Base-by-base conservation (phyloP, 192 early-diverging fungal genomes). In the Backusella morwellensis region DNA sequence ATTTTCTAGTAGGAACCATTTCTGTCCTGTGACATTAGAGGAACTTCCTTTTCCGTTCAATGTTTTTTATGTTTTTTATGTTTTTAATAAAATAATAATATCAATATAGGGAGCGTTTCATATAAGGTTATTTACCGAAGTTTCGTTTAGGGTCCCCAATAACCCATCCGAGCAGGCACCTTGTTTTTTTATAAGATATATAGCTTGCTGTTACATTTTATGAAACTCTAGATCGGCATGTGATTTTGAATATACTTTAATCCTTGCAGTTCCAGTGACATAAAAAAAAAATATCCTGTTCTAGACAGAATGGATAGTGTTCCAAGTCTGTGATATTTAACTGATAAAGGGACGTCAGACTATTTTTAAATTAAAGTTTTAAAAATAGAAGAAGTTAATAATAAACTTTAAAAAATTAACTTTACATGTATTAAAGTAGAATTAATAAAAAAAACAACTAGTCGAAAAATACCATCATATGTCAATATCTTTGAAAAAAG, bases 321-420 rank as follows among this genome's bases (percentile, higher is more conserved):
- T 63, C 23, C 56, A 9, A 63, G 26, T 63, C 12, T 63, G 23
- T 63, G 56, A 63, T 63, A 26, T 50, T 50, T 19, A 50, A 50
- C 19, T 50, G 47, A 50, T 50, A 63, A 26, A 26, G 54, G 54
- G 54, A 56, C 21, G 19, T 56, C 7, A 56, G 54, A 23, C 21
- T 56, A 56, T 56, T 56, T 56, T 56, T 56, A 32, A 32, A 29
- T 56, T 56, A 56, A 59, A 59, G 29, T 29, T 63, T 63, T 63
- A 63, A 63, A 63, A 63, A 32, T 63, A 63, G 56, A 63, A 26
- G 54, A 21, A 63, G 23, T 63, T 63, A 56, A 56, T 56, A 56
- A 56, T 56, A 56, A 23, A 56, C n/a, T 23, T 23, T 56, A 59
- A 59, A 59, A 59, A 59, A 23, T 59, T 59, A 59, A 12, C 54